Evolutionary conservation across 192 early-diverging fungal genomes (phyloP).

Genomic region (Linnemannia zychae): DNA sequence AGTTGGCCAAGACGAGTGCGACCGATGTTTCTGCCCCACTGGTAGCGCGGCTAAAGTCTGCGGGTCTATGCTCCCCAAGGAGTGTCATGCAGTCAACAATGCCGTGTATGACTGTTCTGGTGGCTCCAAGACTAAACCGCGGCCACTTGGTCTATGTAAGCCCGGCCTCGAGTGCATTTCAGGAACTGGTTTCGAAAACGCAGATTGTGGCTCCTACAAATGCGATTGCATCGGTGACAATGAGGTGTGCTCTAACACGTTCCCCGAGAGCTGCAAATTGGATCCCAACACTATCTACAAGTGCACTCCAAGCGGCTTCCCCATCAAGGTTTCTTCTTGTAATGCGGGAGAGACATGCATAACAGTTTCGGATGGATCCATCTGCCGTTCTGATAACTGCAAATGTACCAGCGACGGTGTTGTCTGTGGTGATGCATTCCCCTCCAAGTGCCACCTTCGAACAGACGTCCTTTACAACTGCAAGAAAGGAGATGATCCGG

Average conservation of each 20-base stretch:
- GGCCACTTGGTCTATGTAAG: background rate
- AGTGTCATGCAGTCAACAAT: background rate
- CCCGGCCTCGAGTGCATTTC: background rate
- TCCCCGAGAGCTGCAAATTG: background rate
- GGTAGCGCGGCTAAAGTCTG: no score
- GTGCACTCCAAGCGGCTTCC: background rate
- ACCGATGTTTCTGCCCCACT: background rate
- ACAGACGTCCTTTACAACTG: background rate
- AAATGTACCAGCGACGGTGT: constrained; percentile 1
- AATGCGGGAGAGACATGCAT: background rate
- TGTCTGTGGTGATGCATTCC: constrained; percentile 6
- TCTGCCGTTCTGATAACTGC: background rate
- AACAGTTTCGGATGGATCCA: constrained; percentile 1
- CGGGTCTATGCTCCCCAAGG: background rate
- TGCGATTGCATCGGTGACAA: background rate
- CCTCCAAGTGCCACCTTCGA: background rate
- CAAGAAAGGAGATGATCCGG: background rate
- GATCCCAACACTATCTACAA: constrained; percentile 3
- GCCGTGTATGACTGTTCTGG: background rate
- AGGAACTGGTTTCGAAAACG: background rate
- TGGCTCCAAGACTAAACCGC: background rate
- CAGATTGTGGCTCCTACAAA: background rate
- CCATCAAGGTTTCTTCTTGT: background rate
- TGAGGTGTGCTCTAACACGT: background rate
- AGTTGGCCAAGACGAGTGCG: background rate